Evolutionary conservation across 176 grass and related monocot genomes (phyloP).

Genomic region (Lolium multiflorum): DNA sequence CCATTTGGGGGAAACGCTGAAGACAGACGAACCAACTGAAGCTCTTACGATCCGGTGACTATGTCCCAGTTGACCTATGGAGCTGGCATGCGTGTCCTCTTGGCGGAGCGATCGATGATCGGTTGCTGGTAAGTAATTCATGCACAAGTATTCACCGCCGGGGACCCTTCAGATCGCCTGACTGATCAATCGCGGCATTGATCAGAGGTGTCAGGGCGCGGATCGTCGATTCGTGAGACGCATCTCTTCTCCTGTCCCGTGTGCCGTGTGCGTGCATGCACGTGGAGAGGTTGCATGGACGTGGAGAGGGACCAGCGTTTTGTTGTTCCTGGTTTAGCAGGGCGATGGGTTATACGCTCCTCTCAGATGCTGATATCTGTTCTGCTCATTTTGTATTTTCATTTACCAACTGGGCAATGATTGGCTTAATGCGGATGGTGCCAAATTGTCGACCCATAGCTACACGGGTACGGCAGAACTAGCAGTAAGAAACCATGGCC

Average conservation of each 20-base stretch:
- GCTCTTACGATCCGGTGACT: too few relatives aligned
- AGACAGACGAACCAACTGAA: too few relatives aligned
- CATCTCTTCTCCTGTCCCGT: slow-evolving; percentile 18
- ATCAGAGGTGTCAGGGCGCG: slow-evolving; percentile 27
- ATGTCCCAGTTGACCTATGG: too few relatives aligned
- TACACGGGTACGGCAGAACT: too few relatives aligned
- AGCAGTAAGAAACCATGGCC: too few relatives aligned
- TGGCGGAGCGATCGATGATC: background rate
- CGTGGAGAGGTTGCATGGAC: background rate
- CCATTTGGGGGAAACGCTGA: too few relatives aligned
- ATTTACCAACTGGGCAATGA: too few relatives aligned
- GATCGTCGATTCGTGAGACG: slow-evolving; percentile 28
- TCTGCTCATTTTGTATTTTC: too few relatives aligned
- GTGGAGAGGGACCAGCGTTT: slow-evolving; percentile 21
- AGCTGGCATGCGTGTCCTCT: too few relatives aligned
- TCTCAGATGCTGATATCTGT: background rate
- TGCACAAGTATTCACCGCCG: slow-evolving; percentile 2
- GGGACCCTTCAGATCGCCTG: slow-evolving; percentile 1
- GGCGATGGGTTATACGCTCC: too few relatives aligned
- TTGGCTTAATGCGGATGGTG: too few relatives aligned
- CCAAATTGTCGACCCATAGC: too few relatives aligned
- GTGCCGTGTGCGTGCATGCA: background rate
- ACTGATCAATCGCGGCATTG: slow-evolving; percentile 35
- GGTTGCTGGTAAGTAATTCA: background rate
- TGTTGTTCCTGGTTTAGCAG: background rate